phyloP scores from a whole-genome alignment of 192 early-diverging fungal species.

The Coemansia sp. region DNA sequence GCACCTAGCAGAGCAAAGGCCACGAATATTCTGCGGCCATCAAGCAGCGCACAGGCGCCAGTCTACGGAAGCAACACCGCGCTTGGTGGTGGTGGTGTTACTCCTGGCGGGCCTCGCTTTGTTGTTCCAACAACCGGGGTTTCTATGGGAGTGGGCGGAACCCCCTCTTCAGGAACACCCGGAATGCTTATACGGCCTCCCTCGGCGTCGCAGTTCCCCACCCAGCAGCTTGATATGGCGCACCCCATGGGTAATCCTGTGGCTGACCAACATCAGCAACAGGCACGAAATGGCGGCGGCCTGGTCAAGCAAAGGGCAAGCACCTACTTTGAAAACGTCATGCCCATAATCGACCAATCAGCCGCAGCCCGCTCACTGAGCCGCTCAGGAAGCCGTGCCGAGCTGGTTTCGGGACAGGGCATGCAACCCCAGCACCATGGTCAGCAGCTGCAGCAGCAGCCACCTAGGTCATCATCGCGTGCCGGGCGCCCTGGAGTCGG shows the following conservation, averaged over 20 bases:
- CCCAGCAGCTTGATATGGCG: slow-evolving; percentile 22
- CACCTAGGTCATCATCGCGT: slow-evolving; percentile 36
- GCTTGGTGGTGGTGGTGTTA: neutral
- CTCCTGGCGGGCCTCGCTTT: slow-evolving; percentile 36
- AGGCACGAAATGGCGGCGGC: slow-evolving; percentile 16
- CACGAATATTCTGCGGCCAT: slow-evolving; percentile 48
- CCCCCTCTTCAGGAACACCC: slow-evolving; percentile 12
- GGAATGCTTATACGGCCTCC: slow-evolving; percentile 35
- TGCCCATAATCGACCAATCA: slow-evolving; percentile 27
- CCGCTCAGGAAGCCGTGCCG: slow-evolving; percentile 50
- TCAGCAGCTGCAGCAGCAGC: slow-evolving; percentile 24
- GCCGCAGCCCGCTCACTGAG: slow-evolving; percentile 28
- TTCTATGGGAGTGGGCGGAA: slow-evolving; percentile 11
- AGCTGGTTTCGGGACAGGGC: slow-evolving; percentile 8
- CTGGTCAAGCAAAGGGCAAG: slow-evolving; percentile 28
- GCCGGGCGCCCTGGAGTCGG: slow-evolving; percentile 19
- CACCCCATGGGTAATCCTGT: slow-evolving; percentile 4
- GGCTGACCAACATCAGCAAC: slow-evolving; percentile 22
- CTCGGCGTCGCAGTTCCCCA: slow-evolving; percentile 33
- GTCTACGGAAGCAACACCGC: slow-evolving; percentile 9
- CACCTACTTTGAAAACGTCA: slow-evolving; percentile 39
- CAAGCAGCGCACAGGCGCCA: slow-evolving; percentile 44
- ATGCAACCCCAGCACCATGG: slow-evolving; percentile 17
- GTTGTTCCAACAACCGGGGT: slow-evolving; percentile 20
- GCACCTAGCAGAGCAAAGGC: slow-evolving; percentile 52